Evolutionary conservation across 306 rosid species (phyloP).

Genomic region (Cicer yamashitae): DNA sequence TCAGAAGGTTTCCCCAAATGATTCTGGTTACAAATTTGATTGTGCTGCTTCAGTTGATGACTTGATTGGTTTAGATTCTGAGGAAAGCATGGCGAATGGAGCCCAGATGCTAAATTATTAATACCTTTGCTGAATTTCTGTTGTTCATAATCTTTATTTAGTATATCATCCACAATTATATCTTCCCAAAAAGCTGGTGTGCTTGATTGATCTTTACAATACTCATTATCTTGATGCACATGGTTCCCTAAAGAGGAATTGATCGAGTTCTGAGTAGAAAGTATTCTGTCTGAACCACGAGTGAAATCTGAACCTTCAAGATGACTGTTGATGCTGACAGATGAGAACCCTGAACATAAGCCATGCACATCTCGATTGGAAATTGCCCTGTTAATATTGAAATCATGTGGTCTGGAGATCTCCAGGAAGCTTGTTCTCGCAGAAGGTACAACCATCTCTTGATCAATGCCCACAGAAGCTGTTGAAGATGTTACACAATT

Average conservation of each 20-base stretch:
- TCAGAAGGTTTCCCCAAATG: constrained; percentile 35
- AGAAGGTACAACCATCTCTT: constrained; percentile 38
- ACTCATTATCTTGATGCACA: constrained; percentile 45
- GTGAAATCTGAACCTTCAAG: constrained; percentile 41
- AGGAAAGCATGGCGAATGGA: constrained; percentile 36
- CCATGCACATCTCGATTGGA: constrained; percentile 46
- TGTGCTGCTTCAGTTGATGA: constrained; percentile 45
- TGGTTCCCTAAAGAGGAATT: constrained; percentile 40
- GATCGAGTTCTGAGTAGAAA: constrained; percentile 24
- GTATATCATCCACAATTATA: constrained; percentile 47
- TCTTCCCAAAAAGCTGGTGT: constrained; percentile 57
- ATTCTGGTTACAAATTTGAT: constrained; percentile 47
- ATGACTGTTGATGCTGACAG: constrained; percentile 43
- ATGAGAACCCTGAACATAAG: constrained; percentile 47
- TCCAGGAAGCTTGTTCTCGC: constrained; percentile 32
- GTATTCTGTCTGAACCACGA: constrained; percentile 40
- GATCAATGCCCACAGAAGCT: constrained; percentile 43
- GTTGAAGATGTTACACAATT: constrained; percentile 37
- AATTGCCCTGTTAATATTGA: constrained; percentile 34
- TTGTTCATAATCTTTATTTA: constrained; percentile 39
- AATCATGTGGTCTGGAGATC: constrained; percentile 40
- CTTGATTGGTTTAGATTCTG: constrained; percentile 43
- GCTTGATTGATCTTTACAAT: constrained; percentile 45
- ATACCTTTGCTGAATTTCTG: constrained; percentile 36
- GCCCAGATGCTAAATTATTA: constrained; percentile 36